Conservation (phyloP, 2,329 filamentous ascomycete genomes). For the Diaporthe caulivora region DNA sequence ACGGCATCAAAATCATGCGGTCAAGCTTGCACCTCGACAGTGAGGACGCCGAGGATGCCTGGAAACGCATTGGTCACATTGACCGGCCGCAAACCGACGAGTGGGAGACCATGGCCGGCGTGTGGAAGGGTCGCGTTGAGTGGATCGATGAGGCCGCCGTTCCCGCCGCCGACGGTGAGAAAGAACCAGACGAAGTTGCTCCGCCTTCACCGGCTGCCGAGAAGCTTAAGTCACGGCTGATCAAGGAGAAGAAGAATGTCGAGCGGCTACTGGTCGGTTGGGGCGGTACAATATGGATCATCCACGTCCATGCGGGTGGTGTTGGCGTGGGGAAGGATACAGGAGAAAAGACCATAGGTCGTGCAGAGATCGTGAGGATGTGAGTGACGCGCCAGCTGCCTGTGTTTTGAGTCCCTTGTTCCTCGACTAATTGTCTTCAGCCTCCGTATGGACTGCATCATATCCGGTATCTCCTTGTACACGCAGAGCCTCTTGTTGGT, state of each 20-base stretch:
- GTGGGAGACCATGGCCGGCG: conserved; percentile 96
- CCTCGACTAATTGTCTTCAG: conserved; percentile 58
- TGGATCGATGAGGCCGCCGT: conserved; percentile 91
- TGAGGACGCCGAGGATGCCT: conserved; percentile 83
- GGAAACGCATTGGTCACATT: conserved; percentile 94
- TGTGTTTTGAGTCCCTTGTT: background rate
- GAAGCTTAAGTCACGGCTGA: conserved; percentile 62
- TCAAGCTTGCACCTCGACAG: conserved; percentile 85
- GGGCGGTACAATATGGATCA: conserved; percentile 96
- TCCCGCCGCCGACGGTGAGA: conserved; percentile 76
- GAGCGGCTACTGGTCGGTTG: conserved; percentile 94
- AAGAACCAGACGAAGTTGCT: conserved; percentile 48
- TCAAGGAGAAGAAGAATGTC: conserved; percentile 61
- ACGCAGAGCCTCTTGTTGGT: conserved; percentile 91
- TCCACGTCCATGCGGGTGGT: conserved; percentile 87
- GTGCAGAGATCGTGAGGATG: conserved; percentile 93
- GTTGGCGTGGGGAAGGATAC: conserved; percentile 74
- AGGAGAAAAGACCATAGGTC: conserved; percentile 79
- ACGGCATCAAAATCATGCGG: conserved; percentile 98
- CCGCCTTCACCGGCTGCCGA: conserved; percentile 58
- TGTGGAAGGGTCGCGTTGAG: conserved; percentile 92
- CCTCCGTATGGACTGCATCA: conserved; percentile 95
- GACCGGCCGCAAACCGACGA: conserved; percentile 87
- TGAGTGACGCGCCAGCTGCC: conserved; percentile 59
- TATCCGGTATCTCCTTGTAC: conserved; percentile 97